Evolutionary conservation across 2,329 filamentous ascomycete species (phyloP).

Genomic region (Metarhizium guizhouense): DNA sequence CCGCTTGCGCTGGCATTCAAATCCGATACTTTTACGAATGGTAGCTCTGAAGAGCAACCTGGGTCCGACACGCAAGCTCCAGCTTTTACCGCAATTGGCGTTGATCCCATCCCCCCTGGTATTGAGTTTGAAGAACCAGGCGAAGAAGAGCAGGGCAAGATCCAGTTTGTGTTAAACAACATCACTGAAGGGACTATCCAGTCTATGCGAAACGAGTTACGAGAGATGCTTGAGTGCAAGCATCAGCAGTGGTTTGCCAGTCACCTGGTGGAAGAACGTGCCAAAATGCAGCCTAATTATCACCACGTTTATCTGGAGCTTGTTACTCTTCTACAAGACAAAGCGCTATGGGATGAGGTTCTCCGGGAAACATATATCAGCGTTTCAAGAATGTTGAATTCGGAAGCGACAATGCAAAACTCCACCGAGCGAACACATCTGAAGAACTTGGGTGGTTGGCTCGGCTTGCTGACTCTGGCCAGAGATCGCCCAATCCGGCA

Average conservation of each 20-base stretch:
- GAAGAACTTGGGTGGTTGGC: conserved; percentile 90
- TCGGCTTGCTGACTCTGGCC: conserved; percentile 85
- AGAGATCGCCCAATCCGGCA: conserved; percentile 93
- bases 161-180: conserved; percentile 94
- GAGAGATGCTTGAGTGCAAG: conserved; percentile 65
- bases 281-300: conserved; percentile 95
- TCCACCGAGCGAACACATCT: conserved; percentile 77
- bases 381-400: conserved; percentile 78
- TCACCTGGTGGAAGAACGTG: conserved; percentile 90
- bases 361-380: conserved; percentile 86
- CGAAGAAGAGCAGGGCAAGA: conserved; percentile 80
- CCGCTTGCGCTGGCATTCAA: conserved; percentile 26
- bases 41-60: conserved; percentile 55
- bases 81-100: conserved; percentile 70
- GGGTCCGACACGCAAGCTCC: conserved; percentile 51
- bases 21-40: conserved; percentile 56
- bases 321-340: conserved; percentile 73
- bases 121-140: conserved; percentile 72
- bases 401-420: conserved; percentile 76
- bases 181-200: conserved; percentile 84
- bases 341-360: conserved; percentile 76
- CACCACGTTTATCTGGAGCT: conserved; percentile 89
- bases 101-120: conserved; percentile 57
- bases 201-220: conserved; percentile 74
- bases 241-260: conserved; percentile 95